These are phyloP conservation scores for Fraxinus ornus DNA, from an alignment of 305 asterid genomes.

Conservation along the genomic window DNA sequence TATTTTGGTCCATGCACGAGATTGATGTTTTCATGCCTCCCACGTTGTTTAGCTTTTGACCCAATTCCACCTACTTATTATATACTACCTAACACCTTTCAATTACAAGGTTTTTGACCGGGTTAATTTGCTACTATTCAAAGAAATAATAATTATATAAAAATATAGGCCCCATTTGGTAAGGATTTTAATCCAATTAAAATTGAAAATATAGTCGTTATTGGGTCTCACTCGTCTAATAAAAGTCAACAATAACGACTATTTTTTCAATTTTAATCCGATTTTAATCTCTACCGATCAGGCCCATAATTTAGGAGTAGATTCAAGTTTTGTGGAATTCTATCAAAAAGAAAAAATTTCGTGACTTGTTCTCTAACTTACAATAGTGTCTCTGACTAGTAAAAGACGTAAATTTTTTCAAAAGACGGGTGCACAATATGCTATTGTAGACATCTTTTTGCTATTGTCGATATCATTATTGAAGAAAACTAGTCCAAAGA, in stretches of 20 bases:
- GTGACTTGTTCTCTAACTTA: neutral
- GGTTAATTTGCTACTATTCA: neutral
- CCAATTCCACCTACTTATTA: neutral
- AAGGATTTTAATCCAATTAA: no score
- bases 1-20: neutral
- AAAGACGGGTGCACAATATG: neutral
- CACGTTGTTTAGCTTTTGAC: neutral
- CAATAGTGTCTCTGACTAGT: neutral
- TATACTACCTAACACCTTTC: neutral
- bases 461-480: neutral
- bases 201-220: no score
- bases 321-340: neutral
- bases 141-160: no score
- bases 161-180: no score
- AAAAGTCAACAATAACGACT: no score
- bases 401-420: no score
- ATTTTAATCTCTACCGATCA: no score
- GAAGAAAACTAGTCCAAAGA: neutral
- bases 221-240: no score
- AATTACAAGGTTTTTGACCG: neutral
- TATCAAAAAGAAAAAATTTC: no score
- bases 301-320: no score
- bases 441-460: neutral
- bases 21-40: neutral
- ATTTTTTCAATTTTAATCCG: no score